Evolutionary conservation across 176 grass and related monocot species (phyloP).

Genomic region (Oryza nivara): DNA sequence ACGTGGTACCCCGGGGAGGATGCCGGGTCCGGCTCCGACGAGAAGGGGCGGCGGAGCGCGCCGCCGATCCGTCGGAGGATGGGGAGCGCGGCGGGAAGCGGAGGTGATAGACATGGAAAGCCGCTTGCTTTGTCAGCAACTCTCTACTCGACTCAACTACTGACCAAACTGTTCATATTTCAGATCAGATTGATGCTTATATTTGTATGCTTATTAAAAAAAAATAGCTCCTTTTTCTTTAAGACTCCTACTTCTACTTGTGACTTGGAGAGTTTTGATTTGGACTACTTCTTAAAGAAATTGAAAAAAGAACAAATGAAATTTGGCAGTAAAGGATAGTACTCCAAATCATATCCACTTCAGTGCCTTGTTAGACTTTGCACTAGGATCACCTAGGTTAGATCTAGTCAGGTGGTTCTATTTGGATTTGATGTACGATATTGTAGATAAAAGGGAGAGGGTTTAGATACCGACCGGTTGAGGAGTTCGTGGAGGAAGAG

Average conservation of each 20-base stretch:
- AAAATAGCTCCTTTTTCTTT: not conserved
- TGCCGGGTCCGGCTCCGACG: not conserved
- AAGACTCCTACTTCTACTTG: not conserved
- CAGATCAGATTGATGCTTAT: not conserved
- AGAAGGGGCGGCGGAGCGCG: slow-evolving; percentile 42
- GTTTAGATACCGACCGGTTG: no score
- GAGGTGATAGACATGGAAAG: slow-evolving; percentile 56
- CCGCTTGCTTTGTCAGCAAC: not conserved
- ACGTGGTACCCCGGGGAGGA: slow-evolving; percentile 66
- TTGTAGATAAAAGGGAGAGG: no score
- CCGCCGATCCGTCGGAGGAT: slow-evolving; percentile 61
- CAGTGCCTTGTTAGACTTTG: not conserved
- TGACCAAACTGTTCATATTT: not conserved
- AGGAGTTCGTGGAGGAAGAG: no score
- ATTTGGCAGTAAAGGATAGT: not conserved
- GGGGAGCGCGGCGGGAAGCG: slow-evolving; percentile 42
- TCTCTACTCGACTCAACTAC: not conserved
- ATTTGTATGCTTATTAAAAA: not conserved
- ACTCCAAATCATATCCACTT: not conserved
- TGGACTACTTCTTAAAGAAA: not conserved
- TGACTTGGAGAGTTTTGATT: not conserved
- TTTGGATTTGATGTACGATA: no score
- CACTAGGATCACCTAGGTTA: no score
- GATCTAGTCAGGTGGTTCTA: no score
- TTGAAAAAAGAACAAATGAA: not conserved